Conservation (phyloP, 2,329 filamentous ascomycete species). For the Purpureocillium takamizusanense region DNA sequence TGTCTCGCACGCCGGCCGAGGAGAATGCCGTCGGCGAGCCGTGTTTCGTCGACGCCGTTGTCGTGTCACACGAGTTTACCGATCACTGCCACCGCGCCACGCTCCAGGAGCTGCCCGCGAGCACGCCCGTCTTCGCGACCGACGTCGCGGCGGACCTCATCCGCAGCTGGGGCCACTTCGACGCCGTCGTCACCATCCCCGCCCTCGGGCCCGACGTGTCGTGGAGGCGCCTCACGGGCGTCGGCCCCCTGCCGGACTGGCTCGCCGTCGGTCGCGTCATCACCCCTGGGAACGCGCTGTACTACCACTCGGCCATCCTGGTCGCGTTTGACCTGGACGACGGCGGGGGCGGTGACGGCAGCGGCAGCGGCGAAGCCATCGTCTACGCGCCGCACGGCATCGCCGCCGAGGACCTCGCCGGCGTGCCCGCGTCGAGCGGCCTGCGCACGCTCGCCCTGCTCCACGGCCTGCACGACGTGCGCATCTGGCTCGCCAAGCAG, state of each 20-base stretch:
- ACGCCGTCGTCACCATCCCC: slow-evolving; percentile 39
- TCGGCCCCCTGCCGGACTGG: slow-evolving; percentile 43
- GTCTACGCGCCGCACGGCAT: slow-evolving; percentile 60
- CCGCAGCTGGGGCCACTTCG: slow-evolving; percentile 49
- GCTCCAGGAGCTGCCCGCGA: slow-evolving; percentile 40
- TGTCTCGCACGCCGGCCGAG: too few species aligned
- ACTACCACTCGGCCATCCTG: slow-evolving; percentile 54
- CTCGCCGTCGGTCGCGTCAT: slow-evolving; percentile 50
- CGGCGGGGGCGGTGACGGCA: background rate
- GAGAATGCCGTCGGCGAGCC: too few species aligned
- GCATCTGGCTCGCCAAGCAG: slow-evolving; percentile 39
- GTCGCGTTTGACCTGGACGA: slow-evolving; percentile 36
- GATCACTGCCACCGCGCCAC: slow-evolving; percentile 59
- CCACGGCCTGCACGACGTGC: slow-evolving; percentile 56
- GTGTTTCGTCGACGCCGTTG: slow-evolving; percentile 43
- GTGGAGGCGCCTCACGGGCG: slow-evolving; percentile 12
- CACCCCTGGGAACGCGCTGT: slow-evolving; percentile 42
- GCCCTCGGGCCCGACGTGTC: slow-evolving; percentile 25
- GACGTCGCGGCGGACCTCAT: slow-evolving; percentile 49
- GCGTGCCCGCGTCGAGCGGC: slow-evolving; percentile 26
- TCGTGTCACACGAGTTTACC: slow-evolving; percentile 57
- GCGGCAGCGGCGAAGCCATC: slow-evolving; percentile 37
- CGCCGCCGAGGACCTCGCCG: slow-evolving; percentile 30
- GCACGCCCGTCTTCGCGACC: slow-evolving; percentile 51
- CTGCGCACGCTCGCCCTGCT: slow-evolving; percentile 48